A percentile compares a stretch with the other conserved stretches of the same genome.
Evolutionary conservation across 345 rosid species (phyloP).

Genomic region (Hibiscus syriacus): DNA sequence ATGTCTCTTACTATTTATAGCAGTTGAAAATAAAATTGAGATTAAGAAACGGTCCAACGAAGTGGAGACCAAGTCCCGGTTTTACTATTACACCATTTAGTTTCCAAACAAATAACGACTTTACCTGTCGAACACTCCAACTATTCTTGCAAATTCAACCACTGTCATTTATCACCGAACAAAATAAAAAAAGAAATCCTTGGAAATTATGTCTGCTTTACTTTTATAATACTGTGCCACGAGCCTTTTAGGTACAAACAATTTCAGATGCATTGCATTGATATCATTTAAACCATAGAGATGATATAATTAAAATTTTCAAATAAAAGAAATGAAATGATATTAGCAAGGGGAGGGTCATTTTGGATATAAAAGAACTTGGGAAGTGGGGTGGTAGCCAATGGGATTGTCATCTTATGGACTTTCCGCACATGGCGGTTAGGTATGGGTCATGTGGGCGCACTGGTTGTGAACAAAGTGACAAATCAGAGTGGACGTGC

Average conservation of each 20-base stretch:
- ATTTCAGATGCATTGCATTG: too few relatives aligned
- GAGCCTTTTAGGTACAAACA: background rate
- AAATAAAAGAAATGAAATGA: too few relatives aligned
- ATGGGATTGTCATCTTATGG: conserved; percentile 11
- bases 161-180: conserved; percentile 3
- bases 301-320: too few relatives aligned
- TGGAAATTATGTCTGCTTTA: background rate
- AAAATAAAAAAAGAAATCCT: background rate
- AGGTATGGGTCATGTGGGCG: conserved; percentile 26
- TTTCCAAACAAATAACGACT: conserved; percentile 44
- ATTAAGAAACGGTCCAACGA: too few relatives aligned
- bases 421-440: conserved; percentile 28
- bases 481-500: background rate
- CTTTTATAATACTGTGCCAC: background rate
- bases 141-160: conserved; percentile 5
- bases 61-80: conserved; percentile 33
- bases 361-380: too few relatives aligned
- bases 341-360: too few relatives aligned
- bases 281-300: too few relatives aligned
- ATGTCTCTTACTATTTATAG: background rate
- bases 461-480: background rate
- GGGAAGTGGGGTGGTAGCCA: conserved; percentile 5
- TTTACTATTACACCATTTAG: conserved; percentile 16
- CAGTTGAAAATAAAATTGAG: background rate
- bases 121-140: conserved; percentile 52